Base-by-base conservation (phyloP, 371 early-diverging fungal genomes). In the Antonospora locustae region DNA sequence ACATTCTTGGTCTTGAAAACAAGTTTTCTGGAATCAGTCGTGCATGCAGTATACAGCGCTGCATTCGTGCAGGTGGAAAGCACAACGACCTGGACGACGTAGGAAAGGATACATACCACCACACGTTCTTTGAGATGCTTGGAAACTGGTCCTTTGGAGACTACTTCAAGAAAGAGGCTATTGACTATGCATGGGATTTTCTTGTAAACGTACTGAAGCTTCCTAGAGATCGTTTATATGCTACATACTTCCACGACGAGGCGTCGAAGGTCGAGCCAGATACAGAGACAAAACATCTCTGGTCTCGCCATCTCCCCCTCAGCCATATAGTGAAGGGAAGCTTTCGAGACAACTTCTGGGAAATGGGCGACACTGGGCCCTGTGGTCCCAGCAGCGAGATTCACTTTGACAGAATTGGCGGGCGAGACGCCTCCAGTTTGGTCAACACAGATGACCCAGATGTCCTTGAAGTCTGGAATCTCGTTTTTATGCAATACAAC, bases 121-220 rank as follows among this genome's bases (percentile, higher is more conserved):
- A 98, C 74, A 98, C 98, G 30, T 98, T 90, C 78, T 98, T 98
- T 78, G 96, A 98, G 77, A 98, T 98, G 98, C 77, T 98, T 76
- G 98, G 98, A 50, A 98, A 98, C 79, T 97, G 98, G 98, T 92
- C 93, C 17, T 97, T 97, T 78, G 95, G 96, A 50, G 91, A 94
- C 67, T 94, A 97, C 74, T 95, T 94, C 77, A 97, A 97, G 82
- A 81, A 82, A 75, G 86, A 87, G 61, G 90, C 88, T 5, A 88
- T 95, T 46, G 75, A 73, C 30, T 81, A 81, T 79, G 88, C 86
- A 30, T 95, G 90, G 90, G 85, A 86, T 41, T 81, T 94, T 51
- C 78, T 97, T 70, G 91, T 90, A 19, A 76, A 83, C 50, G 87
- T 87, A 5, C 84, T 85, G 56, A 78, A 78, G 16, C 76, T 97